Evolutionary conservation across 2,329 filamentous ascomycete species (phyloP), one percentile per base, ranked within the genome.

Genomic region (Arachnomyces sp.): DNA sequence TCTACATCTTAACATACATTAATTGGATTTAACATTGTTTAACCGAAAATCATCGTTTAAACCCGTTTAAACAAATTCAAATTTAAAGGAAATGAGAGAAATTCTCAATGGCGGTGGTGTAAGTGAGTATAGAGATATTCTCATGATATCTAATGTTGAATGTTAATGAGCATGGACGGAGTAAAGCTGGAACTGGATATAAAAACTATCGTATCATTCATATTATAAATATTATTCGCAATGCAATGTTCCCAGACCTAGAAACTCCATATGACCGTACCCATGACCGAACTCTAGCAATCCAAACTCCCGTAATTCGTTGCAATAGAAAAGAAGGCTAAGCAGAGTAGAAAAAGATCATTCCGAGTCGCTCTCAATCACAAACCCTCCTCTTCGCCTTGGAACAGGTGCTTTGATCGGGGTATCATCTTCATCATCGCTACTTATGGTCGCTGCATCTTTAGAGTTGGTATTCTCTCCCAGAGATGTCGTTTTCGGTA

Each of bases 331-430:
- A 25, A 12, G 16, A 25, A 9, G 15, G 9, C n/a, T n/a, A 28
- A 15, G 11, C 21, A 25, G 21, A n/a, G n/a, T n/a, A n/a, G 21
- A 25, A 30, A 34, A 32, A 11, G 32, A 47, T 54, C 32, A 68
- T 44, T 68, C 65, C 3, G 65, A 67, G 40, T 68, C 65, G 43
- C 62, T 66, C 11, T 67, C 65, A 43, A 68, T 53, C 25, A 67
- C 59, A 48, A 68, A 66, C 3, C 62, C 63, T 16, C 55, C 61
- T 9, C 44, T 57, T 6, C 61, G 59, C 39, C 62, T 51, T 34
- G 58, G 58, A 35, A 51, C 40, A n/a, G 56, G 46, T 28, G 43
- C 44, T 25, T 47, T 53, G n/a, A 56, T 45, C n/a, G 53, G 52
- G 1, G 38, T 43, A 37, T 63, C 59, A 4, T 62, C 56, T 9